These are phyloP conservation scores for Stromatinia cepivora DNA, from an alignment of 2,329 filamentous ascomycete genomes.

Conservation along the genomic window DNA sequence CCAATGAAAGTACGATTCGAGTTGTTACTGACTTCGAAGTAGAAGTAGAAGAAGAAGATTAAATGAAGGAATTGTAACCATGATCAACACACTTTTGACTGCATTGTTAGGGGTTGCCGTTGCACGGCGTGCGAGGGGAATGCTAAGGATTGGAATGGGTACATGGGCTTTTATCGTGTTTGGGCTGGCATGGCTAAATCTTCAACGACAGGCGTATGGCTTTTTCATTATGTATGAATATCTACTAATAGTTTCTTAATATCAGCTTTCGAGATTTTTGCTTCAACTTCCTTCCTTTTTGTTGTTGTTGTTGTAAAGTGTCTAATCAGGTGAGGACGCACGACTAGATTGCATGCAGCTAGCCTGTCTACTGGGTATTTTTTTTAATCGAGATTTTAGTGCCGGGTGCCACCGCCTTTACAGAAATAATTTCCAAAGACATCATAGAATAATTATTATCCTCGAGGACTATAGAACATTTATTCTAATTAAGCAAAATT, in stretches of 20 bases:
- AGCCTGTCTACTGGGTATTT: background rate
- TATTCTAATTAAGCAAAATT: conserved; percentile 3
- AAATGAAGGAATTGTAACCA: conserved; percentile 12
- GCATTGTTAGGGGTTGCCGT: conserved; percentile 12
- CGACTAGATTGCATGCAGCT: background rate
- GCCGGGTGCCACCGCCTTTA: conserved; percentile 10
- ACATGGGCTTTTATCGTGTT: conserved; percentile 24
- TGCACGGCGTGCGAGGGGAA: background rate
- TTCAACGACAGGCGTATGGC: conserved; percentile 33
- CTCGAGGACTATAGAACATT: background rate
- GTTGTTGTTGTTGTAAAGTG: background rate
- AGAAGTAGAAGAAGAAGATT: conserved; percentile 19
- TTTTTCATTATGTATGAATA: conserved; percentile 35
- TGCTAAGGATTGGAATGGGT: conserved; percentile 23
- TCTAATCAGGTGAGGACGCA: conserved; percentile 4
- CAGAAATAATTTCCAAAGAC: conserved; percentile 19
- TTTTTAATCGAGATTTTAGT: conserved; percentile 6
- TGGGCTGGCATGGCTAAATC: conserved; percentile 27
- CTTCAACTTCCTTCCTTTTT: background rate
- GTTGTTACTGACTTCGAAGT: conserved; percentile 28
- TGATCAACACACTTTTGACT: conserved; percentile 11
- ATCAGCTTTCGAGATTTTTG: conserved; percentile 12
- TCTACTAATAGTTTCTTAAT: conserved; percentile 28
- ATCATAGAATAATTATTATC: background rate
- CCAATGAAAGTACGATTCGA: conserved; percentile 32